phyloP scores from a whole-genome alignment of 768 basidiomycete genomes.

The Chiua virens region DNA sequence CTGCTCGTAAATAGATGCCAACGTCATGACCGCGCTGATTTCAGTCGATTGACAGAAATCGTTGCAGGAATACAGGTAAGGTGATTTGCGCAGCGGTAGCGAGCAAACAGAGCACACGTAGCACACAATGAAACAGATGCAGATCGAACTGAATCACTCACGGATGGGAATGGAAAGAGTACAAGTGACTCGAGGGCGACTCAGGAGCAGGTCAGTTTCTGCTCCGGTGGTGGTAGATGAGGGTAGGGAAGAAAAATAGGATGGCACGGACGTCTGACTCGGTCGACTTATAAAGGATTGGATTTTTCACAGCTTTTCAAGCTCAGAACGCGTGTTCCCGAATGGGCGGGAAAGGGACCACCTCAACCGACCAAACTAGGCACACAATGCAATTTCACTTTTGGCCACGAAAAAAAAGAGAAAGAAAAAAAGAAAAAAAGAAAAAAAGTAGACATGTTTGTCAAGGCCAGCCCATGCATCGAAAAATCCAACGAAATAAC shows the following conservation, averaged over 20 bases:
- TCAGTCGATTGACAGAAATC: constrained; percentile 32
- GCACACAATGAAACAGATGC: constrained; percentile 28
- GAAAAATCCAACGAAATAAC: not conserved
- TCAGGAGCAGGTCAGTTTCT: constrained; percentile 20
- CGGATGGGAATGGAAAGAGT: constrained; percentile 16
- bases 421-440: not conserved
- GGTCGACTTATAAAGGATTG: constrained; percentile 27
- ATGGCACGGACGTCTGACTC: constrained; percentile 23
- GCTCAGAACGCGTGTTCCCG: constrained; percentile 33
- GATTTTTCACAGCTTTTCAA: constrained; percentile 36
- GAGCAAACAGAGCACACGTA: constrained; percentile 28
- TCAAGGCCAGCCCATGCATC: not conserved
- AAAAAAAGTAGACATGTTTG: not conserved
- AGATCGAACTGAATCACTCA: constrained; percentile 30
- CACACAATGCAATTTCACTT: not conserved
- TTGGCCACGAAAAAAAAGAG: not conserved
- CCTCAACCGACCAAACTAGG: constrained; percentile 13
- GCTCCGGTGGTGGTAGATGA: constrained; percentile 23
- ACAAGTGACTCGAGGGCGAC: constrained; percentile 16
- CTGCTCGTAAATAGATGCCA: constrained; percentile 4
- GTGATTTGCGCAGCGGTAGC: constrained; percentile 20
- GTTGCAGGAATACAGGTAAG: constrained; percentile 1
- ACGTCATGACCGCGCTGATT: constrained; percentile 22
- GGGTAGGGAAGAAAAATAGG: constrained; percentile 12
- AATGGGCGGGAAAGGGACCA: constrained; percentile 22